A percentile compares a stretch with the other conserved stretches of the same genome.
Evolutionary conservation across 2,329 filamentous ascomycete genomes (phyloP).

Genomic region (Lizonia empirigonia): DNA sequence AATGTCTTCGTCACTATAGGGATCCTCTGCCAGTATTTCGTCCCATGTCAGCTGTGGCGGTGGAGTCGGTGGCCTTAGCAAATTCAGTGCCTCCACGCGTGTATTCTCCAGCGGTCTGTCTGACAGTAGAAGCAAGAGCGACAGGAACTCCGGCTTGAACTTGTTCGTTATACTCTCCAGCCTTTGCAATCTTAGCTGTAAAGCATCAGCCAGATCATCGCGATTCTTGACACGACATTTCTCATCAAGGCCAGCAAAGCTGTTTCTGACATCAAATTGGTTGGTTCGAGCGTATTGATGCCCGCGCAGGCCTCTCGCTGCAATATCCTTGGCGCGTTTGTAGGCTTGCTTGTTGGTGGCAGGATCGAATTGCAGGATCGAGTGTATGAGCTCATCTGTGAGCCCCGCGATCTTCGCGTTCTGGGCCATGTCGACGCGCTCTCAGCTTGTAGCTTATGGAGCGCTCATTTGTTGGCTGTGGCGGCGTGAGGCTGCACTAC

Average conservation of each 20-base stretch:
- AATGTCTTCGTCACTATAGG: constrained; percentile 69
- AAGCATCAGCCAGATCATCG: constrained; percentile 76
- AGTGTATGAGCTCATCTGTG: constrained; percentile 72
- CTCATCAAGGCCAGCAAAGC: constrained; percentile 68
- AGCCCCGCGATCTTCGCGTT: constrained; percentile 67
- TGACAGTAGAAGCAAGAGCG: constrained; percentile 79
- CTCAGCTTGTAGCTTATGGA: background rate
- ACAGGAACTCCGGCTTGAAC: constrained; percentile 80
- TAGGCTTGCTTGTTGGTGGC: constrained; percentile 43
- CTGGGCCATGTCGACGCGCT: constrained; percentile 66
- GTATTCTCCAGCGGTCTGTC: constrained; percentile 77
- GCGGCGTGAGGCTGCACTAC: constrained; percentile 8
- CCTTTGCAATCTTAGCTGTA: constrained; percentile 64
- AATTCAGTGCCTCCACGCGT: constrained; percentile 66
- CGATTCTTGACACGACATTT: constrained; percentile 81
- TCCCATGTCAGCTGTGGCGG: constrained; percentile 71
- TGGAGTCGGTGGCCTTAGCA: constrained; percentile 55
- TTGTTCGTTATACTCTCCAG: constrained; percentile 62
- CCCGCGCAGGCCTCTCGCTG: constrained; percentile 48
- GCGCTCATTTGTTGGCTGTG: background rate
- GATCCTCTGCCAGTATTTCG: constrained; percentile 77
- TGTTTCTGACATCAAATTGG: constrained; percentile 55
- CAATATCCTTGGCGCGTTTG: constrained; percentile 47
- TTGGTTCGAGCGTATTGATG: constrained; percentile 54
- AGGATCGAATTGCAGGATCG: constrained; percentile 60